Percentiles rank a stretch among this genome's conserved stretches.
Evolutionary conservation across 768 basidiomycete species (phyloP).

Genomic region (Suillus variegatus): DNA sequence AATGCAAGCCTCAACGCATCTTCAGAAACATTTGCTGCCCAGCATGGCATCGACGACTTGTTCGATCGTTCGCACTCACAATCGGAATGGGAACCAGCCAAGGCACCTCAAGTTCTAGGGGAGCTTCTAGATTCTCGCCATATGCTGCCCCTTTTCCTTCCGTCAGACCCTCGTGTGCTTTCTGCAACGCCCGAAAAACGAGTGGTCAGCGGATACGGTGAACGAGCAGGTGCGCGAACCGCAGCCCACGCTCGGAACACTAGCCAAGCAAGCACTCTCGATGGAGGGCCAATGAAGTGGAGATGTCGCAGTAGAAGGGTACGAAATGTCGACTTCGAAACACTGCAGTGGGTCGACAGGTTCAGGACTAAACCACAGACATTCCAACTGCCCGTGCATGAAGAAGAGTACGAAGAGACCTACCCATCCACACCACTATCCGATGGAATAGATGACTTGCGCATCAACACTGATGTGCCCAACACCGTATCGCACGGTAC

Average conservation of each 20-base stretch:
- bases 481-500: constrained; percentile 33
- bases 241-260: constrained; percentile 35
- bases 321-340: constrained; percentile 59
- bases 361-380: constrained; percentile 47
- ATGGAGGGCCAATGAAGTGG: constrained; percentile 54
- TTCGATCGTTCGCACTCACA: constrained; percentile 71
- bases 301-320: constrained; percentile 57
- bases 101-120: constrained; percentile 79
- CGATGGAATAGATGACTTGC: constrained; percentile 35
- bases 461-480: constrained; percentile 39
- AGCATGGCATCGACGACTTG: constrained; percentile 72
- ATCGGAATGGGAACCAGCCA: constrained; percentile 75
- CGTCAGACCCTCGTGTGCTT: constrained; percentile 76
- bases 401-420: constrained; percentile 36
- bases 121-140: constrained; percentile 91
- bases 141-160: constrained; percentile 89
- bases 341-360: constrained; percentile 74
- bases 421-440: constrained; percentile 34
- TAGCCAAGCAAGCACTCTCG: constrained; percentile 39
- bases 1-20: constrained; percentile 32
- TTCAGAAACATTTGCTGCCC: constrained; percentile 38
- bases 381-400: constrained; percentile 47
- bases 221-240: constrained; percentile 13
- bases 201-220: constrained; percentile 20
- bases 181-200: constrained; percentile 62